These are phyloP conservation scores for Auricularia heimuer DNA, from an alignment of 768 basidiomycete genomes.

Conservation along the genomic window DNA sequence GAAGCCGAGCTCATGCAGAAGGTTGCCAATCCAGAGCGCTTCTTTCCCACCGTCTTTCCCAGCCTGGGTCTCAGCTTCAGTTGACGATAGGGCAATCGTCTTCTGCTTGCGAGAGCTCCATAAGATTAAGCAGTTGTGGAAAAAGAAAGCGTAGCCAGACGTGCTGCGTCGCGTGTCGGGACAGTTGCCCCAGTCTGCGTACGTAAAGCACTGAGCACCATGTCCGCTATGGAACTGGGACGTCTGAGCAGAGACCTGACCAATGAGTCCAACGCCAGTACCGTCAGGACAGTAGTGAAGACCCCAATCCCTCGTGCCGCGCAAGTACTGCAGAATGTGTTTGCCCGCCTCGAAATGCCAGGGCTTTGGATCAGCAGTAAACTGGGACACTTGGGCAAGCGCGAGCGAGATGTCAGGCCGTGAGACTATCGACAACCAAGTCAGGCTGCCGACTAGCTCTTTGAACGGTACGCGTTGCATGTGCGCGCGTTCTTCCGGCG, in stretches of 20 bases:
- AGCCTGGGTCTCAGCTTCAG: slow-evolving; percentile 22
- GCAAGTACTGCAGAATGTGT: neutral
- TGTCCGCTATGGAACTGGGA: neutral
- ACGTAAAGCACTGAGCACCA: slow-evolving; percentile 5
- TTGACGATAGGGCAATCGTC: slow-evolving; percentile 17
- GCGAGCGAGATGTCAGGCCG: neutral
- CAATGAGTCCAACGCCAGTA: neutral
- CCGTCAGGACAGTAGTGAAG: neutral
- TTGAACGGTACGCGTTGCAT: neutral
- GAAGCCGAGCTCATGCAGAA: slow-evolving; percentile 10
- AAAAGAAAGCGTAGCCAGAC: slow-evolving; percentile 23
- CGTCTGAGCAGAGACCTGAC: neutral
- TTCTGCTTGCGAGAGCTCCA: slow-evolving; percentile 20
- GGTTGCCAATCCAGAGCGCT: slow-evolving; percentile 8
- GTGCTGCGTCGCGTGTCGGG: slow-evolving; percentile 21
- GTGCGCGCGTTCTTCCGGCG: neutral
- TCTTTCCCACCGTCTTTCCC: slow-evolving; percentile 9
- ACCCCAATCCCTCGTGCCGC: too few relatives aligned
- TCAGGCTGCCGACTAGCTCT: neutral
- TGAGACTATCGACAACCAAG: neutral
- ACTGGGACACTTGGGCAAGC: neutral
- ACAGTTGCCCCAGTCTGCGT: slow-evolving; percentile 23
- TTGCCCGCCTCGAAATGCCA: neutral
- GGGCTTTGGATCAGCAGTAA: neutral
- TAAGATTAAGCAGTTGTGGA: slow-evolving; percentile 14